phyloP scores from a whole-genome alignment of 2,329 filamentous ascomycete genomes.

The Fusarium camptoceras region DNA sequence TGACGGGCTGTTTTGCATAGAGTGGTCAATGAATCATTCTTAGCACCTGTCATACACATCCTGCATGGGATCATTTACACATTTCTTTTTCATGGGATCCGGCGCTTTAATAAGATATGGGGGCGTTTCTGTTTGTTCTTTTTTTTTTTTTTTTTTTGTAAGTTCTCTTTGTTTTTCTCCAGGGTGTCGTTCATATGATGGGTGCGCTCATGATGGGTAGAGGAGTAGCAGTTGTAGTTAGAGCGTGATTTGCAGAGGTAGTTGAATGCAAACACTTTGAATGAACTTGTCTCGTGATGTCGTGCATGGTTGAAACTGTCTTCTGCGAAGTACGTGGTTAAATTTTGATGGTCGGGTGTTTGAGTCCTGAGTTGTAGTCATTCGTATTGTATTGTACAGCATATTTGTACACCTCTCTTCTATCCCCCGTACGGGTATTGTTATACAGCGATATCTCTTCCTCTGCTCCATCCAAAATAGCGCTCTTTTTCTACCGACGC shows the following conservation, averaged over 20 bases:
- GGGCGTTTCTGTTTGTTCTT: slow-evolving; percentile 36
- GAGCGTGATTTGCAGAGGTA: slow-evolving; percentile 40
- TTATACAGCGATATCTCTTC: slow-evolving; percentile 34
- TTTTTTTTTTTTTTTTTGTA: slow-evolving; percentile 10
- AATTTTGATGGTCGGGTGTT: too few relatives aligned
- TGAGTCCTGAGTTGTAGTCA: slow-evolving; percentile 23
- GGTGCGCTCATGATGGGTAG: slow-evolving; percentile 40
- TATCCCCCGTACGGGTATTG: slow-evolving; percentile 24
- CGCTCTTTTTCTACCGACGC: slow-evolving; percentile 38
- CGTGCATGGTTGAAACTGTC: neutral
- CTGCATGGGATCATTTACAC: slow-evolving; percentile 18
- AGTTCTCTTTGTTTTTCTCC: slow-evolving; percentile 15
- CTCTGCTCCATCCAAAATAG: slow-evolving; percentile 25
- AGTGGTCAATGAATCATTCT: slow-evolving; percentile 6
- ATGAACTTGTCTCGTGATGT: neutral
- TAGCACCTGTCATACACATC: slow-evolving; percentile 3
- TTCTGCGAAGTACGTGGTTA: neutral
- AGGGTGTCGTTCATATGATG: slow-evolving; percentile 29
- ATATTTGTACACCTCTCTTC: slow-evolving; percentile 42
- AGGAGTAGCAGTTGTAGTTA: slow-evolving; percentile 14
- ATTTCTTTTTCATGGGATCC: slow-evolving; percentile 43
- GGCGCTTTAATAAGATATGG: slow-evolving; percentile 47
- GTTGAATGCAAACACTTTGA: slow-evolving; percentile 45
- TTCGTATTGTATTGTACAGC: slow-evolving; percentile 43
- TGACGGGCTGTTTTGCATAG: slow-evolving; percentile 24